Base-by-base conservation (phyloP, 2,329 filamentous ascomycete species). In the Hyphodiscus sp. region DNA sequence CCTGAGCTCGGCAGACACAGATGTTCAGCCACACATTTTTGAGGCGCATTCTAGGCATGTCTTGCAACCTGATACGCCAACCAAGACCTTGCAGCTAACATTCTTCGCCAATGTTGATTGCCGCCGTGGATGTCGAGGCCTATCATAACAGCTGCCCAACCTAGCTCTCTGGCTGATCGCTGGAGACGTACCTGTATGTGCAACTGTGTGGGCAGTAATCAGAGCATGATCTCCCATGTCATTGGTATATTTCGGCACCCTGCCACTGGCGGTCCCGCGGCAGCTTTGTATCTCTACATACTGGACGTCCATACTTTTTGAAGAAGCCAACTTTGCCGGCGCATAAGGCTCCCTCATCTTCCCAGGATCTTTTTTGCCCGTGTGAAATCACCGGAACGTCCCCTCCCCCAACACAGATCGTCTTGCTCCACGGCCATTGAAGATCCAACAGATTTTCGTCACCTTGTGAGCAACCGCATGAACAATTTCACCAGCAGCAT, bases 51-150 rank as follows among this genome's bases (percentile, higher is more conserved):
- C 4, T 4, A 38, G 11, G 11, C 11, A 38, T 13, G 33, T 38
- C 16, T 38, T 15, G 11, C 11, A 38, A 38, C 2, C 33, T n/a
- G 13, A 38, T n/a, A n/a, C 33, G 11, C 33, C 33, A 38, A 26
- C 23, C 3, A 38, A n/a, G 33, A n/a, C 5, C 13, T 13, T 5
- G 16, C 11, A 15, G 33, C 16, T 38, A n/a, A n/a, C 42, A 44
- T 9, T 41, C 38, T 44, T 55, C 45, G 49, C 49, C 50, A 58
- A 58, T 45, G 47, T 55, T 53, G 47, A 60, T 46, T 61, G 58
- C 57, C 57, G 55, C 52, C 41, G 29, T 43, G 51, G 47, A 20
- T 38, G n/a, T 13, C 11, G n/a, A 46, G 44, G 23, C 46, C 41
- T 47, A 51, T 44, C 45, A 47, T 38, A 38, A 38, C 33, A 10